Conservation (phyloP, 306 rosid species). For the Nissolia schottii region DNA sequence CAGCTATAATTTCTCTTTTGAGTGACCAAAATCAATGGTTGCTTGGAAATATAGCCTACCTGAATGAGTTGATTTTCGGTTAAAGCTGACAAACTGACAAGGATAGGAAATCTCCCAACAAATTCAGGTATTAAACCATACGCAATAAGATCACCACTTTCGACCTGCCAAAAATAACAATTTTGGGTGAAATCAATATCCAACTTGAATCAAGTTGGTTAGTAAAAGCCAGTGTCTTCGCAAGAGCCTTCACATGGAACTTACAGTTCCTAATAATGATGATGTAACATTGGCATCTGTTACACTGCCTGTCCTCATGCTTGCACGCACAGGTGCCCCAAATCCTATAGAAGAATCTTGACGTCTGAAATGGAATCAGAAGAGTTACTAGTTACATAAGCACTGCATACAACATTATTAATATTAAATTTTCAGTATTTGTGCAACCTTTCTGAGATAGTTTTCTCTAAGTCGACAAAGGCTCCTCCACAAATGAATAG, state of each 20-base stretch:
- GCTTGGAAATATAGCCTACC: slow-evolving; percentile 44
- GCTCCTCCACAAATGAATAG: slow-evolving; percentile 99
- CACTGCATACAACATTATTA: neutral
- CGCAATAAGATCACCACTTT: slow-evolving; percentile 90
- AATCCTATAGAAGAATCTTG: slow-evolving; percentile 98
- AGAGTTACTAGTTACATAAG: slow-evolving; percentile 4
- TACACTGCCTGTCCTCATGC: slow-evolving; percentile 77
- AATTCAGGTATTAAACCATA: slow-evolving; percentile 97
- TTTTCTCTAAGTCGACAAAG: slow-evolving; percentile 92
- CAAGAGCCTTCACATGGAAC: slow-evolving; percentile 22
- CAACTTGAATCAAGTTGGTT: slow-evolving; percentile 9
- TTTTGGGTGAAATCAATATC: slow-evolving; percentile 8
- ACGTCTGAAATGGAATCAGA: slow-evolving; percentile 47
- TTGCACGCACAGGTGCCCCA: slow-evolving; percentile 93
- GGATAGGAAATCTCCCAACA: slow-evolving; percentile 95
- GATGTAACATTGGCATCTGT: slow-evolving; percentile 82
- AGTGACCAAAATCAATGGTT: neutral
- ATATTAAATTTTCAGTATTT: slow-evolving; percentile 17
- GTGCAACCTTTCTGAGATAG: slow-evolving; percentile 91
- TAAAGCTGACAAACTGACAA: slow-evolving; percentile 87
- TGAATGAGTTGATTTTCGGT: slow-evolving; percentile 86
- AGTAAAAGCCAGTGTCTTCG: slow-evolving; percentile 1
- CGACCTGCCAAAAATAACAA: slow-evolving; percentile 59
- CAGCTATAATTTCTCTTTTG: neutral
- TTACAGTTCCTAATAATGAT: slow-evolving; percentile 80